Conservation (phyloP, 495 filamentous ascomycete genomes). For the Neurospora hispaniola region DNA sequence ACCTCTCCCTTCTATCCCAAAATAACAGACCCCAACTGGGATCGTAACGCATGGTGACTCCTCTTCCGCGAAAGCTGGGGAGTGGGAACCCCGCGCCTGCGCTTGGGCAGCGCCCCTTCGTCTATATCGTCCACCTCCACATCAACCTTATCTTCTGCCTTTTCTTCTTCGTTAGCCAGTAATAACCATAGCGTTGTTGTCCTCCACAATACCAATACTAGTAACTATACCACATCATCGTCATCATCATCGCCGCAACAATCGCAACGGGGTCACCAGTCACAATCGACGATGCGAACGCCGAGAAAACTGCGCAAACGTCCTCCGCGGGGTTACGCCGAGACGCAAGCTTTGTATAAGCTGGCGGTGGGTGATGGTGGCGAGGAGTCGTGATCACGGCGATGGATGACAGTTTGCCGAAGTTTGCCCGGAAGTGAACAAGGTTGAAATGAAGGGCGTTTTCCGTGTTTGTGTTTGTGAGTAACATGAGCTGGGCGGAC, state of each 20-base stretch:
- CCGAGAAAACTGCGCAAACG: conserved; percentile 40
- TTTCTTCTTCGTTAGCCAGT: background rate
- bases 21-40: conserved; percentile 60
- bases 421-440: background rate
- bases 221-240: conserved; percentile 3
- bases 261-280: background rate
- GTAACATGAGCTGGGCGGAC: no score
- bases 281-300: background rate
- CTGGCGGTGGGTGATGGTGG: conserved; percentile 6
- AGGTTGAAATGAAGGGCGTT: no score
- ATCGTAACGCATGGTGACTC: conserved; percentile 64
- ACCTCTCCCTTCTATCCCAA: background rate
- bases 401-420: background rate
- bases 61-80: background rate
- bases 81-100: conserved; percentile 14
- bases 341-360: conserved; percentile 20
- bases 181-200: background rate
- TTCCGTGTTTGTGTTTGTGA: no score
- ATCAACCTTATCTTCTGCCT: background rate
- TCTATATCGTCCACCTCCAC: conserved; percentile 6
- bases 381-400: background rate
- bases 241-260: conserved; percentile 14
- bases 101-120: conserved; percentile 12
- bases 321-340: conserved; percentile 26
- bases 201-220: background rate